A percentile compares a stretch with the other conserved stretches of the same genome.
These are phyloP conservation scores for Juncus inflexus DNA, from an alignment of 176 grass and related monocot genomes.

Conservation along the genomic window DNA sequence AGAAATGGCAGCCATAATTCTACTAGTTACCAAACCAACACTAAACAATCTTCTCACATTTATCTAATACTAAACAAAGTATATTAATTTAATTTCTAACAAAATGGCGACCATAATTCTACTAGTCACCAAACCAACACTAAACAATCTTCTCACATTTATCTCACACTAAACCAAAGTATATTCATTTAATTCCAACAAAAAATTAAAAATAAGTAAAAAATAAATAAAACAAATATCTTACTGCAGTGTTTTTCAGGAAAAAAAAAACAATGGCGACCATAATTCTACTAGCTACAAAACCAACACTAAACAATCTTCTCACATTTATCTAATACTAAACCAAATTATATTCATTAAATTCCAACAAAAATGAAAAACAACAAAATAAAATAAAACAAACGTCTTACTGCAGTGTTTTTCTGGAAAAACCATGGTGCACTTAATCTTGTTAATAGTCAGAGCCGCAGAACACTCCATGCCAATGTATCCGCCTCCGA, in stretches of 20 bases:
- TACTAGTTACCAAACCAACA: not conserved
- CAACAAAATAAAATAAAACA: not conserved
- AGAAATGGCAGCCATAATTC: not conserved
- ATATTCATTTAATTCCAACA: too few species aligned
- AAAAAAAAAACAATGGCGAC: too few species aligned
- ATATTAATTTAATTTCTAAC: too few species aligned
- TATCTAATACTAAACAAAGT: too few species aligned
- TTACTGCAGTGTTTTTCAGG: too few species aligned
- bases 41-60: not conserved
- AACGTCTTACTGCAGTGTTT: slow-evolving; percentile 84
- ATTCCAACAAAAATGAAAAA: too few species aligned
- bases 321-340: not conserved
- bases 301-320: not conserved
- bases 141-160: too few species aligned
- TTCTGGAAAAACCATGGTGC: slow-evolving; percentile 91
- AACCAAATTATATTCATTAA: too few species aligned
- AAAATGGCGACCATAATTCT: not conserved
- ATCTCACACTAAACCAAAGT: too few species aligned
- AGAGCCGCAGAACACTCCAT: slow-evolving; percentile 96
- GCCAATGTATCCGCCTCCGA: slow-evolving; percentile 95
- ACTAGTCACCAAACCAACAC: not conserved
- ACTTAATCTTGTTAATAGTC: slow-evolving; percentile 76
- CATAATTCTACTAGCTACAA: too few species aligned
- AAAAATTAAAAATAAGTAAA: too few species aligned
- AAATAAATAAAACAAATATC: too few species aligned